Conservation (phyloP, 768 basidiomycete genomes). For the Favolaschia claudopus region DNA sequence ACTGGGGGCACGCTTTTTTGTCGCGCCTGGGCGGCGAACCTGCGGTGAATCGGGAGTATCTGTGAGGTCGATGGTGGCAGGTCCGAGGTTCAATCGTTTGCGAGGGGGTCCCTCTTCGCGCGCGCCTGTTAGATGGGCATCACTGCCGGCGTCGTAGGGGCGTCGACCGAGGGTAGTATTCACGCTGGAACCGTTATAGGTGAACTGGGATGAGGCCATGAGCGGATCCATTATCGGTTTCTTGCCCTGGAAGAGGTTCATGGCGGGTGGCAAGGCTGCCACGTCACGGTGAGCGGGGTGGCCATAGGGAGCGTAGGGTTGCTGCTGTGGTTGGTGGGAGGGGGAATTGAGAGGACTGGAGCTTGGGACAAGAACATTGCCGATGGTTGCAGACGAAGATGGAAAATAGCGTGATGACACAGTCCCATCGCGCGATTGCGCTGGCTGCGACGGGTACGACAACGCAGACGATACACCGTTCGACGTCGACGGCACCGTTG, state of each 20-base stretch:
- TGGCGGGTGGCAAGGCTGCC: conserved; percentile 15
- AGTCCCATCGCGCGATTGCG: conserved; percentile 83
- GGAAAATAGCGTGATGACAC: conserved; percentile 68
- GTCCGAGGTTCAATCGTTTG: conserved; percentile 71
- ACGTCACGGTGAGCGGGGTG: conserved; percentile 50
- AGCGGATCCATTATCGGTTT: conserved; percentile 54
- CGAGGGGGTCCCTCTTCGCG: conserved; percentile 73
- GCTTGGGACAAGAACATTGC: conserved; percentile 75
- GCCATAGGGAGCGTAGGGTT: conserved; percentile 48
- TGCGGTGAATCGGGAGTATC: conserved; percentile 67
- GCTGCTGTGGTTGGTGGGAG: conserved; percentile 33
- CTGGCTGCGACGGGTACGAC: conserved; percentile 50
- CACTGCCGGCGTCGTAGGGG: conserved; percentile 42
- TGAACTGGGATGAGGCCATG: conserved; percentile 65
- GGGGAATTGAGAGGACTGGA: conserved; percentile 70
- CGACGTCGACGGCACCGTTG: conserved; percentile 37
- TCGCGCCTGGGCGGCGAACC: conserved; percentile 59
- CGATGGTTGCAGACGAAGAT: conserved; percentile 52
- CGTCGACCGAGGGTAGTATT: conserved; percentile 68
- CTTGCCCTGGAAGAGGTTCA: conserved; percentile 43
- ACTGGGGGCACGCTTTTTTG: conserved; percentile 49
- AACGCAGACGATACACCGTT: conserved; percentile 30
- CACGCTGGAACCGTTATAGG: conserved; percentile 45
- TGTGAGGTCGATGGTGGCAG: conserved; percentile 46
- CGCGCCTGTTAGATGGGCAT: conserved; percentile 45